Evolutionary conservation across 2,329 filamentous ascomycete species (phyloP), one percentile per base, ranked within the genome.

Genomic region (Aspergillaceae sp.): DNA sequence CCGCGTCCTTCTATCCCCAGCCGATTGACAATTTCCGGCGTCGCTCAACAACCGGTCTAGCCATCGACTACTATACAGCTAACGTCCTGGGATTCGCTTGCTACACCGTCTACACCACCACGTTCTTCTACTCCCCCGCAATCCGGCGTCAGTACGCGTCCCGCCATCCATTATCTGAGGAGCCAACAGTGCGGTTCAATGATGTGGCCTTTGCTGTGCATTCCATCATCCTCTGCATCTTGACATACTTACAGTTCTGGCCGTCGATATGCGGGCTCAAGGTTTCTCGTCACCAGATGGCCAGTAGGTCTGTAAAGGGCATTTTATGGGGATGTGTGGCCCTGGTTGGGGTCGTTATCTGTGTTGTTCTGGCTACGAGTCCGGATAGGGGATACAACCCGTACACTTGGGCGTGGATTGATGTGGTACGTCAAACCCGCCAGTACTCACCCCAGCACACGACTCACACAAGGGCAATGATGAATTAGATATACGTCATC

Each of bases 1-100:
- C 86, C 8, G 70, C 83, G 10, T 94, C 88, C 10, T 97, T 96
- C 71, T 97, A 97, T 65, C 90, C 91, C 1, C 92, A 97, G 64
- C 81, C 86, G 5, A 69, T 94, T 50, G 77, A 88, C 51, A 97
- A 96, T 74, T 84, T 76, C 64, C 74, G 74, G 29, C 83, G 88
- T 45, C 79, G 80, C 47, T 86, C 87, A 6, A 96, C 90, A 4
- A 77, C 80, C 19, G 92, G 92, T 36, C 83, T 91, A 4, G 87
- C 88, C 0, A 83, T 94, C 53, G 90, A 96, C 65, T 96, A 94
- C 60, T 88, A 88, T 7, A 84, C 69, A 29, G 78, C 86, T 57
- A 87, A 72, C 38, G 80, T 83, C 52, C 78, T 77, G 26, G 78
- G 79, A 1, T 81, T 79, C 59, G 70, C 78, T 51, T 76, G 62